Percentiles rank a stretch among this genome's conserved stretches.
Conservation (phyloP, 2,329 filamentous ascomycete species). For the Cercospora sesami region DNA sequence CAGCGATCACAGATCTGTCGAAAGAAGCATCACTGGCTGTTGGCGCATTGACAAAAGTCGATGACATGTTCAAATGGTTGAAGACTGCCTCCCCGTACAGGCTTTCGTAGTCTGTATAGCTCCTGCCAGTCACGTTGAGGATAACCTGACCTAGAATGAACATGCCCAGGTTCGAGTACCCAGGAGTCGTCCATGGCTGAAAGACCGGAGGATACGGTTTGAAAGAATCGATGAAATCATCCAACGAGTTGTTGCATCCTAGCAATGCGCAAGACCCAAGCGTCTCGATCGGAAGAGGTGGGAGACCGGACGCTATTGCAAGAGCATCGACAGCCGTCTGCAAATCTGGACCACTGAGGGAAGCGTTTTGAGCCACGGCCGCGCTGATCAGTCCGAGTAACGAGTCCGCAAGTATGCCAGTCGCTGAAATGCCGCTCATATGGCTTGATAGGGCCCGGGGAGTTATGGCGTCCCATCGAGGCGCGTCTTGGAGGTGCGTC, state of each 20-base stretch:
- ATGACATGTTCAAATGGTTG: slow-evolving; percentile 29
- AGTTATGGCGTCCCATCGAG: slow-evolving; percentile 50
- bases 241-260: not conserved
- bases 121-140: slow-evolving; percentile 43
- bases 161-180: slow-evolving; percentile 12
- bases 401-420: not conserved
- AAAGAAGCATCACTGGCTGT: not conserved
- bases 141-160: slow-evolving; percentile 12
- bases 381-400: not conserved
- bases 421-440: slow-evolving; percentile 38
- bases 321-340: not conserved
- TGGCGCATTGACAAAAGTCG: slow-evolving; percentile 38
- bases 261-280: not conserved
- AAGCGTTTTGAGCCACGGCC: not conserved
- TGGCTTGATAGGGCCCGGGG: slow-evolving; percentile 49
- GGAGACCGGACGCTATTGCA: not conserved
- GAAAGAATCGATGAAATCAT: not conserved
- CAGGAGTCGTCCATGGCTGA: slow-evolving; percentile 5
- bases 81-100: slow-evolving; percentile 45
- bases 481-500: not conserved
- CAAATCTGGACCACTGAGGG: not conserved
- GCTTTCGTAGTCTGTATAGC: slow-evolving; percentile 46
- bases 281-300: not conserved
- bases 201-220: slow-evolving; percentile 8
- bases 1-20: not conserved